Percentiles rank a stretch among this genome's conserved stretches.
phyloP scores from a whole-genome alignment of 2,329 filamentous ascomycete genomes.

The Zasmidium citrigriseum region DNA sequence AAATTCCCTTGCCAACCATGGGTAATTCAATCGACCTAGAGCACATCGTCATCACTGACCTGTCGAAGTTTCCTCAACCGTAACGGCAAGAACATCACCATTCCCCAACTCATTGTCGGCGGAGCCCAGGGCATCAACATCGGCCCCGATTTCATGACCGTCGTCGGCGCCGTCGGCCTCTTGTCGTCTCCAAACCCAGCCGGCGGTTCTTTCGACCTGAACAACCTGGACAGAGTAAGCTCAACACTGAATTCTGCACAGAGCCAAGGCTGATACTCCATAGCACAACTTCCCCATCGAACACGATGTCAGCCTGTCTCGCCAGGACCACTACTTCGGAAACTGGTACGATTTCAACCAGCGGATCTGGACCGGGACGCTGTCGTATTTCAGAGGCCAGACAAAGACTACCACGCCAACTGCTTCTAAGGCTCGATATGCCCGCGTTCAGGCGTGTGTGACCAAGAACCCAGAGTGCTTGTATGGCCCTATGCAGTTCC shows the following conservation, averaged over 20 bases:
- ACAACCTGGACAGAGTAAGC: constrained; percentile 21
- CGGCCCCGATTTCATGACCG: constrained; percentile 28
- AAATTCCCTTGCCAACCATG: constrained; percentile 19
- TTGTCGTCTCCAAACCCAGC: constrained; percentile 24
- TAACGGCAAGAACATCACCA: constrained; percentile 24
- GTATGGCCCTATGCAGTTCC: constrained; percentile 32
- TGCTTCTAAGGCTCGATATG: constrained; percentile 27
- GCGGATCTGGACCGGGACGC: constrained; percentile 28
- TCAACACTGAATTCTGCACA: neutral
- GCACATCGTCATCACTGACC: constrained; percentile 2
- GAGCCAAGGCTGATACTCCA: neutral
- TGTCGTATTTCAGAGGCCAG: constrained; percentile 24
- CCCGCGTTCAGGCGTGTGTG: constrained; percentile 25
- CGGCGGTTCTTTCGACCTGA: constrained; percentile 24
- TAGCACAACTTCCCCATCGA: constrained; percentile 35
- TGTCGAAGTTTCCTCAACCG: constrained; percentile 22
- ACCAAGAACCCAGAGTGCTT: constrained; percentile 31
- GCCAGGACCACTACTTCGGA: constrained; percentile 33
- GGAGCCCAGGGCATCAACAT: constrained; percentile 26
- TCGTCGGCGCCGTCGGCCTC: constrained; percentile 26
- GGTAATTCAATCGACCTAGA: neutral
- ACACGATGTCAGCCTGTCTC: constrained; percentile 36
- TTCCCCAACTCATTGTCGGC: constrained; percentile 25
- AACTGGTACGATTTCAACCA: constrained; percentile 35
- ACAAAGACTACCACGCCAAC: constrained; percentile 25